phyloP scores from a whole-genome alignment of 192 early-diverging fungal species.

The Linnemannia hyalina region DNA sequence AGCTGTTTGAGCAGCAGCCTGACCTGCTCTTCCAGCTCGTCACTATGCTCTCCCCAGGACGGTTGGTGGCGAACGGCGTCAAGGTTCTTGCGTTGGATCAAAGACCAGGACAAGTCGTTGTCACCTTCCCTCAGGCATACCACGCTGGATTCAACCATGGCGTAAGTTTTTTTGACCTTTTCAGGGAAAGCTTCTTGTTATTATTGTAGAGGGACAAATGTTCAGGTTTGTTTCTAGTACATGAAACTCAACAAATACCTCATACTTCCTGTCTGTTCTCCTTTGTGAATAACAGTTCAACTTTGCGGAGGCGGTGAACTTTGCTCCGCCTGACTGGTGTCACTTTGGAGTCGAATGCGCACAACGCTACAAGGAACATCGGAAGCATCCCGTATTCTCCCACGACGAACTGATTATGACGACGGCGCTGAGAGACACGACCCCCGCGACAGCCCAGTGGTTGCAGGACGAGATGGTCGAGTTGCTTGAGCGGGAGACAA shows the following conservation, averaged over 20 bases:
- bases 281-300: constrained; percentile 74
- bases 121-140: constrained; percentile 96
- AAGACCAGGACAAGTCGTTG: constrained; percentile 91
- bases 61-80: constrained; percentile 80
- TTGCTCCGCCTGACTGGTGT: constrained; percentile 94
- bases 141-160: constrained; percentile 99
- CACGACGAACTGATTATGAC: constrained; percentile 93
- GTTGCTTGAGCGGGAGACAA: constrained; percentile 68
- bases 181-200: background rate
- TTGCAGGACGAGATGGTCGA: constrained; percentile 61
- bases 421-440: constrained; percentile 60
- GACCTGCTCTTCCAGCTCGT: constrained; percentile 95
- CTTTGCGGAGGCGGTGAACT: constrained; percentile 97
- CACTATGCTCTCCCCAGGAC: constrained; percentile 88
- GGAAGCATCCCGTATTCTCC: constrained; percentile 90
- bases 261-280: background rate
- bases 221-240: background rate
- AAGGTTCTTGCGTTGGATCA: constrained; percentile 86
- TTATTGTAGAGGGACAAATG: background rate
- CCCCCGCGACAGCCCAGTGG: constrained; percentile 58
- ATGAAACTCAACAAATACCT: background rate
- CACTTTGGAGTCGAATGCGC: constrained; percentile 85
- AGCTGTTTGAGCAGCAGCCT: constrained; percentile 91
- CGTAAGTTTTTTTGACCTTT: constrained; percentile 54
- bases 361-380: constrained; percentile 82